phyloP scores from a whole-genome alignment of 2,329 filamentous ascomycete genomes.

The Pyricularia grisea region DNA sequence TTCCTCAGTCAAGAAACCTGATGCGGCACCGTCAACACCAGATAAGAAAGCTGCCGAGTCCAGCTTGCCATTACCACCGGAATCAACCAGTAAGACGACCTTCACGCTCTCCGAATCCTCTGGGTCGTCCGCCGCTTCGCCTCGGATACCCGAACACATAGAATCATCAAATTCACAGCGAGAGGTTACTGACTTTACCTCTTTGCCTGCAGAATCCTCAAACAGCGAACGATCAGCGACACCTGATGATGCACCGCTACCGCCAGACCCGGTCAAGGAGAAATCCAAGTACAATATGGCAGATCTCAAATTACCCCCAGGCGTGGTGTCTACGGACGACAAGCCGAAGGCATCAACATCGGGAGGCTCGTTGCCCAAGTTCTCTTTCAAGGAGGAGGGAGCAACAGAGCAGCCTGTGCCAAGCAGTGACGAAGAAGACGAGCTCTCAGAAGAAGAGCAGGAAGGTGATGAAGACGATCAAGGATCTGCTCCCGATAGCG shows the following conservation, averaged over 20 bases:
- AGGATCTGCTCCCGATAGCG: constrained; percentile 33
- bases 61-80: constrained; percentile 37
- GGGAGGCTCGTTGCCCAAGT: background rate
- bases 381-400: background rate
- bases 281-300: constrained; percentile 6
- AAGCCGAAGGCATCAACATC: constrained; percentile 7
- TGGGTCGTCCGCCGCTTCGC: constrained; percentile 38
- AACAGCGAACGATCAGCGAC: background rate
- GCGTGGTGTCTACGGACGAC: background rate
- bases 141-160: background rate
- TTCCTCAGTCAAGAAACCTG: constrained; percentile 26
- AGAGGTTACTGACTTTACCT: constrained; percentile 3
- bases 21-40: constrained; percentile 9
- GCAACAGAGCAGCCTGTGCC: constrained; percentile 6
- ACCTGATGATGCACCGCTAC: constrained; percentile 16
- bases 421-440: constrained; percentile 26
- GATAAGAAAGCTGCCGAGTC: constrained; percentile 3
- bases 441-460: constrained; percentile 16
- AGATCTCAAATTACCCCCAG: background rate
- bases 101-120: constrained; percentile 41
- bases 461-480: constrained; percentile 28
- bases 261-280: constrained; percentile 13
- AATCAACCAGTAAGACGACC: constrained; percentile 42
- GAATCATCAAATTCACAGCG: background rate
- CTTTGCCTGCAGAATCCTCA: constrained; percentile 1